Conservation (phyloP, 2,329 filamentous ascomycete genomes). For the Metarhizium guizhouense region DNA sequence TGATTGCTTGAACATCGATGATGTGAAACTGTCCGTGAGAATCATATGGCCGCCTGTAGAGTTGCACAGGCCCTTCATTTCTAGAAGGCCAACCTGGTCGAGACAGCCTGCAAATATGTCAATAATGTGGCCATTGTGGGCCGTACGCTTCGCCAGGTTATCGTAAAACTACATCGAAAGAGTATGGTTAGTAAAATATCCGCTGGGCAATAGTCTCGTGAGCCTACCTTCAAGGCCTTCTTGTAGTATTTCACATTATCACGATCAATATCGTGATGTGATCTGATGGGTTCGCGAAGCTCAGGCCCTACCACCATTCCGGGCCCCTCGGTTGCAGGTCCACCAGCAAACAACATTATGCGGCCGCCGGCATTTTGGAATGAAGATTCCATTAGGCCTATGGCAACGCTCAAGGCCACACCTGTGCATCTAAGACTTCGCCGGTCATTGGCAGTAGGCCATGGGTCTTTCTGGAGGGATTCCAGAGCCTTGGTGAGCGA, state of each 20-base stretch:
- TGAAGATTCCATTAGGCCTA: constrained; percentile 84
- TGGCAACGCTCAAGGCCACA: constrained; percentile 90
- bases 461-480: constrained; percentile 91
- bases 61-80: constrained; percentile 97
- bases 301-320: constrained; percentile 96
- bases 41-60: constrained; percentile 98
- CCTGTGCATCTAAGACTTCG: constrained; percentile 87
- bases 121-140: constrained; percentile 94
- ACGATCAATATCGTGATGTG: constrained; percentile 96
- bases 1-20: constrained; percentile 98
- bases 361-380: constrained; percentile 93
- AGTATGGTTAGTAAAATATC: not conserved
- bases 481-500: constrained; percentile 94
- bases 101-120: constrained; percentile 97
- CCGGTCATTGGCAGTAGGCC: constrained; percentile 91
- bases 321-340: constrained; percentile 89
- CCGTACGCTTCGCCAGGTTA: constrained; percentile 81
- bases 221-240: constrained; percentile 81
- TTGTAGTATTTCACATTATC: constrained; percentile 99
- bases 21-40: constrained; percentile 94
- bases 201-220: not conserved
- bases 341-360: constrained; percentile 96
- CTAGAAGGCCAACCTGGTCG: constrained; percentile 90
- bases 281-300: constrained; percentile 90
- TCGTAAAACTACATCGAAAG: constrained; percentile 69